Conservation (phyloP, 2,329 filamentous ascomycete genomes). For the Coniosporium tulheliwenetii region DNA sequence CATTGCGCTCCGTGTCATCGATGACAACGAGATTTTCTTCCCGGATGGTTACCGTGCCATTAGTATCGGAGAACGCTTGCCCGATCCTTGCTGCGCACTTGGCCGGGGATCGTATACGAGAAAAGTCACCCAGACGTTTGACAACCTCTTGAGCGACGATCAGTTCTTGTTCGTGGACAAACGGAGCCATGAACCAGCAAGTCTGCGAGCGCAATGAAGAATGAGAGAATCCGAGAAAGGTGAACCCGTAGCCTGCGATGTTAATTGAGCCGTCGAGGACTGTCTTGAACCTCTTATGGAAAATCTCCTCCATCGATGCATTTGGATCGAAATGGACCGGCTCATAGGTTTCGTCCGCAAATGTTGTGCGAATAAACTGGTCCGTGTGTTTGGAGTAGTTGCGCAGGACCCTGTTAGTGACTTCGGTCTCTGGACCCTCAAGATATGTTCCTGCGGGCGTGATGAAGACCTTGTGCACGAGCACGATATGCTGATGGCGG, state of each 20-base stretch:
- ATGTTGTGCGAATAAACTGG: slow-evolving; percentile 54
- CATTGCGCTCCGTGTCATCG: slow-evolving; percentile 37
- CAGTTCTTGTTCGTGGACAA: slow-evolving; percentile 16
- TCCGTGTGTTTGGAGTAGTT: slow-evolving; percentile 44
- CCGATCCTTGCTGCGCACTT: slow-evolving; percentile 45
- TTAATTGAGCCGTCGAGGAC: slow-evolving; percentile 44
- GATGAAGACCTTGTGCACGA: slow-evolving; percentile 18
- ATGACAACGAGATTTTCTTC: slow-evolving; percentile 20
- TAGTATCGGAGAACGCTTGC: slow-evolving; percentile 61
- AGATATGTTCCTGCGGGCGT: slow-evolving; percentile 25
- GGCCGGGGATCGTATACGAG: slow-evolving; percentile 34
- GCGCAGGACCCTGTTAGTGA: slow-evolving; percentile 56
- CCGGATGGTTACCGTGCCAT: slow-evolving; percentile 40
- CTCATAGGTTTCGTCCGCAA: slow-evolving; percentile 58
- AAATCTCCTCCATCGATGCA: slow-evolving; percentile 34
- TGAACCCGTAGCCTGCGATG: slow-evolving; percentile 47
- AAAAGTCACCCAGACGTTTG: slow-evolving; percentile 32
- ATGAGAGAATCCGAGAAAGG: slow-evolving; percentile 65
- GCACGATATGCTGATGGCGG: slow-evolving; percentile 15
- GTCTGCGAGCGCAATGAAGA: slow-evolving; percentile 60
- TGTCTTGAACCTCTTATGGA: slow-evolving; percentile 41
- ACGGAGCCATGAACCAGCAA: slow-evolving; percentile 48
- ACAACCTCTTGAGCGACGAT: slow-evolving; percentile 25
- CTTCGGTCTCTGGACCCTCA: slow-evolving; percentile 38
- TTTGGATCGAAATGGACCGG: slow-evolving; percentile 41